These are phyloP conservation scores for Globisporangium carolinianum DNA, from an alignment of 352 stramenopile genomes.

Conservation along the genomic window DNA sequence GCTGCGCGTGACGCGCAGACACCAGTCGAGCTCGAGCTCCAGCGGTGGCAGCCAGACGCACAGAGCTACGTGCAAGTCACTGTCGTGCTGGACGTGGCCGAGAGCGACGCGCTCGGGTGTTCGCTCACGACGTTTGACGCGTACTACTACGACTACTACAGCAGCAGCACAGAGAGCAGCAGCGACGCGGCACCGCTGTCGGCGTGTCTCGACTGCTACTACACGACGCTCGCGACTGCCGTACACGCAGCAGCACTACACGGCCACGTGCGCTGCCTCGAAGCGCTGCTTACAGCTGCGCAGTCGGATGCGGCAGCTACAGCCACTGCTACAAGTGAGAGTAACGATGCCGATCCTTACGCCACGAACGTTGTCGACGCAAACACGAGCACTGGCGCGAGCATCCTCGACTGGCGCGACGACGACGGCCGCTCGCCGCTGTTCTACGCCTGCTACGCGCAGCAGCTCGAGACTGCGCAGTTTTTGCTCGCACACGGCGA, in stretches of 20 bases:
- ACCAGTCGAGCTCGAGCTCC: conserved; percentile 25
- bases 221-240: conserved; percentile 39
- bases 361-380: too few relatives aligned
- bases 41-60: conserved; percentile 35
- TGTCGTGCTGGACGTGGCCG: conserved; percentile 12
- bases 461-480: conserved; percentile 33
- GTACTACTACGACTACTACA: conserved; percentile 34
- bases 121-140: conserved; percentile 42
- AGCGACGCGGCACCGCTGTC: neutral
- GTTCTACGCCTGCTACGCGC: conserved; percentile 67
- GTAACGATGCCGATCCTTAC: too few relatives aligned
- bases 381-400: conserved; percentile 1
- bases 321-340: too few relatives aligned
- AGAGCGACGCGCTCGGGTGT: conserved; percentile 25
- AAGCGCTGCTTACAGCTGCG: conserved; percentile 16
- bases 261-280: conserved; percentile 46
- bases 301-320: neutral
- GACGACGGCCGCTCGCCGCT: conserved; percentile 57
- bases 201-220: conserved; percentile 51
- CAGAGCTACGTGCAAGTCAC: conserved; percentile 35
- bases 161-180: neutral
- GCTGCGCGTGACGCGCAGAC: conserved; percentile 5
- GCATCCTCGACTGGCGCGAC: conserved; percentile 48
- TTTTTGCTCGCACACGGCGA: conserved; percentile 26
- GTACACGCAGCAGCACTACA: conserved; percentile 49